phyloP scores from a whole-genome alignment of 139 green algal species.

The Chlamydomonas sp. region DNA sequence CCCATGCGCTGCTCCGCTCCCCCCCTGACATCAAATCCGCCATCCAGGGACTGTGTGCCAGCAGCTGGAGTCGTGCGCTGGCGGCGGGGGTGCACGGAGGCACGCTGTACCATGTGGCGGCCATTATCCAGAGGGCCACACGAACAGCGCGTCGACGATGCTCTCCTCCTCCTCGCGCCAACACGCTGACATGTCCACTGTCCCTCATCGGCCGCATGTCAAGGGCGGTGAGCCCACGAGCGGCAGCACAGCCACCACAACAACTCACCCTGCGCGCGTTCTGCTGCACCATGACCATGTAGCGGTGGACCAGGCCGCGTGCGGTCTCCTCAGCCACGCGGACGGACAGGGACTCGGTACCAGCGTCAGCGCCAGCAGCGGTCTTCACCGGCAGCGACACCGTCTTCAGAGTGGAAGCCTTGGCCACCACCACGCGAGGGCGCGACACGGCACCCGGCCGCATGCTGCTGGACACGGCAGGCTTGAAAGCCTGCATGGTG shows the following conservation, averaged over 20 bases:
- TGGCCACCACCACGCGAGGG: constrained; percentile 30
- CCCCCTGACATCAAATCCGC: no score
- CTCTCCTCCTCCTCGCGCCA: no score
- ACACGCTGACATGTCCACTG: not conserved
- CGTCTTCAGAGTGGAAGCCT: constrained; percentile 38
- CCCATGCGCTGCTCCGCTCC: no score
- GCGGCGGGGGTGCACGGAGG: no score
- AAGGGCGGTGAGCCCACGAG: not conserved
- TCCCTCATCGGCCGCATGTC: not conserved
- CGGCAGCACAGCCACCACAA: not conserved
- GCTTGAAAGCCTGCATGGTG: not conserved
- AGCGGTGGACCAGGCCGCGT: constrained; percentile 87
- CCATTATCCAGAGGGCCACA: no score
- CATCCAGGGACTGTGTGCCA: no score
- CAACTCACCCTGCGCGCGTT: constrained; percentile 66
- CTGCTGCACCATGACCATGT: constrained; percentile 73
- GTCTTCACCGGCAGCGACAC: constrained; percentile 52
- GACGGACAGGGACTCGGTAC: constrained; percentile 57
- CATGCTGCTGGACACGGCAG: not conserved
- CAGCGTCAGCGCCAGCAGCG: constrained; percentile 52
- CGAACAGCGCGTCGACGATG: no score
- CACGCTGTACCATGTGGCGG: no score
- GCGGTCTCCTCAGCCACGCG: constrained; percentile 62
- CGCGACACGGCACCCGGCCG: not conserved
- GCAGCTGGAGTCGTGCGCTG: no score